Evolutionary conservation across 768 basidiomycete species (phyloP), one percentile per base, ranked within the genome.

Genomic region (Fomitopsis pulvina): DNA sequence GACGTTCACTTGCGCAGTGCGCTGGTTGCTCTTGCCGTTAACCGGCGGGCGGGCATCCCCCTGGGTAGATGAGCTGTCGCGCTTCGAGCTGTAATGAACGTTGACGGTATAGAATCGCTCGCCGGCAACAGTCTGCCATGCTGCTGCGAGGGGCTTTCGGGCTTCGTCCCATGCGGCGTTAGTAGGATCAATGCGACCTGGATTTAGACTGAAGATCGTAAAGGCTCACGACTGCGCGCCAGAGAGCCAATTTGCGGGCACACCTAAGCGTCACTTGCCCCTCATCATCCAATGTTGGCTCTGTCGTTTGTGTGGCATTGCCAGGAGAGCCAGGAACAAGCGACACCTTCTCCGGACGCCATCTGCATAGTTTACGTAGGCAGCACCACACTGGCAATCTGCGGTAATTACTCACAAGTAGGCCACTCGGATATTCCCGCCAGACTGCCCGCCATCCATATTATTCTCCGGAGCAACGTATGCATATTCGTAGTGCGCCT

Each of bases 361-460:
- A 81, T 11, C 64, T 56, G 68, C 69, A 38, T n/a, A 18, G 24
- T 28, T 20, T 22, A 40, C 4, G 18, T 39, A 41, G 40, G 32
- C 38, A 52, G 26, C 39, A 37, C 24, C 48, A 14, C 40, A n/a
- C 5, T 9, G 6, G 6, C 6, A 3, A 6, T 3, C 20, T 25
- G 22, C 16, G 18, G 24, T 11, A 4, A 32, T 5, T 6, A 57
- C 72, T 57, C 57, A 79, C 74, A 82, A 55, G 56, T 76, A 81
- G 2, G 74, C 81, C 45, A 75, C 72, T 34, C 81, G 71, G 53
- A 83, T 84, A 56, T 84, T 84, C 29, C 79, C 80, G 20, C 82
- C 82, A 7, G 78, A 78, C 48, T 74, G 58, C 4, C 81, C 82
- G 24, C 82, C 82, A 54, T 84, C 82, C 58, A 74, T 63, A 26